Percentiles rank a stretch among this genome's conserved stretches.
Conservation (phyloP, 768 basidiomycete genomes). For the Pleurotus ostreatus region DNA sequence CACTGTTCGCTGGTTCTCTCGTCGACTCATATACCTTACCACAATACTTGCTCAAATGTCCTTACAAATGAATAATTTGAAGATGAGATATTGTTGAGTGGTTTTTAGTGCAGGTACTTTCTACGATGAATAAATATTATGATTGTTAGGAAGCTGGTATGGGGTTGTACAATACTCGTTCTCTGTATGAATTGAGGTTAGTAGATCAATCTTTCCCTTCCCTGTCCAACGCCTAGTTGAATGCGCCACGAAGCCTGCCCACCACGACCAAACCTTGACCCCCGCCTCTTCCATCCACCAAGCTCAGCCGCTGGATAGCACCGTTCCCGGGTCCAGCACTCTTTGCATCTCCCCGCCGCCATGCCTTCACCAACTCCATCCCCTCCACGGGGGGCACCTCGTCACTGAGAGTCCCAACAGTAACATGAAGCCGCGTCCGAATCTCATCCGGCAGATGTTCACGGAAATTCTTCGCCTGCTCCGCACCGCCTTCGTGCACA, state of each 20-base stretch:
- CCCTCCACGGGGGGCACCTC: conserved; percentile 66
- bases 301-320: background rate
- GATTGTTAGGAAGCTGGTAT: too few relatives aligned
- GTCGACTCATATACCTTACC: too few relatives aligned
- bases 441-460: conserved; percentile 41
- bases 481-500: conserved; percentile 30
- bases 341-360: conserved; percentile 34
- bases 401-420: conserved; percentile 66
- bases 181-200: too few relatives aligned
- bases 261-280: background rate
- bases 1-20: too few relatives aligned
- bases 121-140: too few relatives aligned
- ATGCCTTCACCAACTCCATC: conserved; percentile 54
- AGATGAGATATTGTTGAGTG: too few relatives aligned
- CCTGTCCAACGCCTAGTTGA: too few relatives aligned
- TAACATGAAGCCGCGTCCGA: conserved; percentile 68
- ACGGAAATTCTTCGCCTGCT: conserved; percentile 37
- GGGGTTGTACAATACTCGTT: too few relatives aligned
- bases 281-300: background rate
- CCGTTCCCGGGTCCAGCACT: background rate
- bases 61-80: too few relatives aligned
- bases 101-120: too few relatives aligned
- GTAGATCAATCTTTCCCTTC: too few relatives aligned
- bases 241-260: background rate
- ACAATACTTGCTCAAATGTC: too few relatives aligned